Base-by-base conservation (phyloP, 179 eudicot species). In the Drosera spatulata region DNA sequence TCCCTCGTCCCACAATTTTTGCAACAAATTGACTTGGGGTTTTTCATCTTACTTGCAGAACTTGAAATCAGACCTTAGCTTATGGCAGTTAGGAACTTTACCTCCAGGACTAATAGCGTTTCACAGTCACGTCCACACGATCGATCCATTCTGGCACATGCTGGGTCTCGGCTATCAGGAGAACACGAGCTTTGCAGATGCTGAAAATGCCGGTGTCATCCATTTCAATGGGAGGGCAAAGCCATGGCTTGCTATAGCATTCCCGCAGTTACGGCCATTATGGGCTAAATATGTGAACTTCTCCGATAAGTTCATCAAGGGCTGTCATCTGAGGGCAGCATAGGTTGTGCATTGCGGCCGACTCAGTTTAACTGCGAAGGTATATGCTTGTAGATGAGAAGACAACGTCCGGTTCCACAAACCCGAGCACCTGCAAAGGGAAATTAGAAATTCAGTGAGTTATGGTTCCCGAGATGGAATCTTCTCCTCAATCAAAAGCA, bases 31-130 rank as follows among this genome's bases (percentile, higher is more conserved):
- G 33, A 22, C 33, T 22, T 22, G 33, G 1, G 1, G 33, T 22
- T 22, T 22, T 22, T 22, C 33, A 22, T 22, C 33, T 1, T 60
- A 5, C 9, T 50, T 64, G 77, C 98, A 88, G 98, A 91, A 88
- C 76, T 65, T 91, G 79, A 84, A 86, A 65, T 88, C 96, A 13
- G 95, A 84, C 74, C 73, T 91, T 66, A 91, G 96, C 77, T 80
- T 91, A 76, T 91, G 96, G 96, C 96, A 91, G 73, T 75, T 91
- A 15, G 98, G 98, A 40, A 91, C 98, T 22, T 69, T 91, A 66
- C 98, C 98, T 60, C 98, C 98, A 4, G 98, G 95, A 41, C 66
- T 91, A 56, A 84, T 91, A 71, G 96, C 98, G 65, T 91, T 91
- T 64, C 91, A 82, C 15, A 85, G 87, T 13, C 89, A 91, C 39